Evolutionary conservation across 768 basidiomycete genomes (phyloP).

Genomic region (Pulveroboletus sp.): DNA sequence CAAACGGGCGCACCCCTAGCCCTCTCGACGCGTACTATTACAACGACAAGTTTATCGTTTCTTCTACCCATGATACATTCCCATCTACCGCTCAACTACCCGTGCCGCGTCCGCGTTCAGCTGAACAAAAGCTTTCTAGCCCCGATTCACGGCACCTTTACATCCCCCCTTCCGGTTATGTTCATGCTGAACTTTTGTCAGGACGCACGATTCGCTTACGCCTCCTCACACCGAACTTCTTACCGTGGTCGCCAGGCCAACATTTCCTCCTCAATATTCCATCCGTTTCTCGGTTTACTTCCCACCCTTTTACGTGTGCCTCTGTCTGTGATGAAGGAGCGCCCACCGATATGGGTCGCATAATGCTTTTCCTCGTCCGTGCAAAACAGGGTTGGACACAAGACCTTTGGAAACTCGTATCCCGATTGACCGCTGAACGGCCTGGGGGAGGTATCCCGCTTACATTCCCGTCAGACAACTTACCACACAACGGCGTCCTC

Average conservation of each 20-base stretch:
- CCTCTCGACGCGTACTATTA: conserved; percentile 24
- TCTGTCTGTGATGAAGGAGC: conserved; percentile 51
- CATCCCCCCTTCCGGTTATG: conserved; percentile 62
- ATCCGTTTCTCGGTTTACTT: conserved; percentile 52
- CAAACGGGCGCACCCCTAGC: conserved; percentile 18
- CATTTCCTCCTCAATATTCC: conserved; percentile 70
- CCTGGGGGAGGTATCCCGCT: conserved; percentile 25
- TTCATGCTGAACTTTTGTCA: conserved; percentile 62
- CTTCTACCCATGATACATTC: background rate
- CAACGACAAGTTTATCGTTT: conserved; percentile 2
- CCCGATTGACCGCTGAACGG: conserved; percentile 33
- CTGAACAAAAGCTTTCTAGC: background rate
- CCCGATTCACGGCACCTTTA: conserved; percentile 21
- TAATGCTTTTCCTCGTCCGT: conserved; percentile 64
- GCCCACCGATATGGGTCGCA: conserved; percentile 43
- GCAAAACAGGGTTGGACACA: conserved; percentile 68
- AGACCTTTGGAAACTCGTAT: conserved; percentile 57
- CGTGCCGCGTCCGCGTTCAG: background rate
- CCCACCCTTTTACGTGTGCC: conserved; percentile 73
- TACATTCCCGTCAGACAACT: background rate
- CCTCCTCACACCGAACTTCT: conserved; percentile 49
- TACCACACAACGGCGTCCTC: conserved; percentile 47
- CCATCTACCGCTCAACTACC: background rate
- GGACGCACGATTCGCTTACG: conserved; percentile 70
- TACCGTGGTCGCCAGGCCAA: conserved; percentile 76